These are phyloP conservation scores for Quercus berberidifolia DNA, from an alignment of 306 rosid species.

Conservation along the genomic window DNA sequence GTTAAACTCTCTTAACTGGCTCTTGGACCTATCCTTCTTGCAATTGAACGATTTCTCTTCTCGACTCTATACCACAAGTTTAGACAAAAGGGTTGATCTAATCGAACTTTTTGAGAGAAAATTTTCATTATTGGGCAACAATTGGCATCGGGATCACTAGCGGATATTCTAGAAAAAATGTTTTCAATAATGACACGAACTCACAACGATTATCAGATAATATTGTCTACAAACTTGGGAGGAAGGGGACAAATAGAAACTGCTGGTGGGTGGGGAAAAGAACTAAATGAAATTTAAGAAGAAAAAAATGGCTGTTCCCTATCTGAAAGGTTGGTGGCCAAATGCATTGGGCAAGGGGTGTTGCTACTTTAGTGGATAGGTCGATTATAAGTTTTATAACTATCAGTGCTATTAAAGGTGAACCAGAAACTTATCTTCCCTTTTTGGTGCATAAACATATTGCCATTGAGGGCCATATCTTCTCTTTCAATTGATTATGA, in stretches of 20 bases:
- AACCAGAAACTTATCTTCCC: conserved; percentile 16
- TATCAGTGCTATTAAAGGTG: conserved; percentile 10
- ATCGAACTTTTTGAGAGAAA: too few relatives aligned
- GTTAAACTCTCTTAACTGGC: too few relatives aligned
- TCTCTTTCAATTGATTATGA: conserved; percentile 26
- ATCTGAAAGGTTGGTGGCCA: neutral
- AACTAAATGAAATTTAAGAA: neutral
- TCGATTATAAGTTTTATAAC: neutral
- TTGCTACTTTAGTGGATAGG: conserved; percentile 13
- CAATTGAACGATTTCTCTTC: too few relatives aligned
- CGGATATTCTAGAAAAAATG: neutral
- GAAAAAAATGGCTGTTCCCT: neutral
- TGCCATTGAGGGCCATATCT: conserved; percentile 5
- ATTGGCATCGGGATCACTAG: neutral
- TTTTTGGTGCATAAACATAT: conserved; percentile 19
- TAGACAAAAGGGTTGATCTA: too few relatives aligned
- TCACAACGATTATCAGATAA: neutral
- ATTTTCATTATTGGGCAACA: too few relatives aligned
- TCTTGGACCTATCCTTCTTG: too few relatives aligned
- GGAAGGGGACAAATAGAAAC: neutral
- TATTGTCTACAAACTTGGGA: neutral
- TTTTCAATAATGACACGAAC: neutral
- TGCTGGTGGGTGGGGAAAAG: neutral
- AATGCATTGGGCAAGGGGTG: conserved; percentile 11
- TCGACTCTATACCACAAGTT: too few relatives aligned